Base-by-base conservation (phyloP, 1,139 yeast species). In the Diutina mesorugosa region DNA sequence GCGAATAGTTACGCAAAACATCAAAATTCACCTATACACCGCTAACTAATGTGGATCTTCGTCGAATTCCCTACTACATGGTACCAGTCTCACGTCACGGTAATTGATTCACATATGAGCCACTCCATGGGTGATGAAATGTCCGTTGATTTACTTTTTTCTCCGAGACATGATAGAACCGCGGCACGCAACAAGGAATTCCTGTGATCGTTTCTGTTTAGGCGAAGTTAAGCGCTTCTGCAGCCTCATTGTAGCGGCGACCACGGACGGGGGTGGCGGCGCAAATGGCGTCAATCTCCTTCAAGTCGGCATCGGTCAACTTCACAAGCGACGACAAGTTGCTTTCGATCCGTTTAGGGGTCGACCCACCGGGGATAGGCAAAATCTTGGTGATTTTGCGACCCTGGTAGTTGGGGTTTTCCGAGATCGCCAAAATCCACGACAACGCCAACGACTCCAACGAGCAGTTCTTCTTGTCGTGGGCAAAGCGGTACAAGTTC, bases 311-410 rank as follows among this genome's bases (percentile, higher is more conserved):
- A 38, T 76, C 80, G 9, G 81, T 65, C 59, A 88, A 72, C 14
- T 69, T 67, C 51, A 81, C 67, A 28, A 71, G 67, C 50, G 61
- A 62, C 9, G 77, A 72, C 61, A 79, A 73, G 69, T 87, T 88
- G 64, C 80, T 85, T 56, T 76, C 74, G 32, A 85, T 81, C 65
- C 87, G 82, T 16, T 69, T 75, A 10, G 72, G 70, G 29, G 83
- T 78, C 7, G 90, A 77, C 8, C 88, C 83, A 56, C 90, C 85
- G 28, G 96, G 96, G 66, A 89, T 87, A 51, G 96, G 95, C 51
- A 90, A 69, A 55, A 88, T 76, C 58, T 73, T 75, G 18, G 90
- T 80, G 59, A 78, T 79, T 53, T 67, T 73, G 63, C 64, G 66
- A 61, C 72, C 79, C 53, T 61, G 59, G 57, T 62, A 71, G 55